Evolutionary conservation across 2,329 filamentous ascomycete species (phyloP).

Genomic region (Coleophoma crateriformis): DNA sequence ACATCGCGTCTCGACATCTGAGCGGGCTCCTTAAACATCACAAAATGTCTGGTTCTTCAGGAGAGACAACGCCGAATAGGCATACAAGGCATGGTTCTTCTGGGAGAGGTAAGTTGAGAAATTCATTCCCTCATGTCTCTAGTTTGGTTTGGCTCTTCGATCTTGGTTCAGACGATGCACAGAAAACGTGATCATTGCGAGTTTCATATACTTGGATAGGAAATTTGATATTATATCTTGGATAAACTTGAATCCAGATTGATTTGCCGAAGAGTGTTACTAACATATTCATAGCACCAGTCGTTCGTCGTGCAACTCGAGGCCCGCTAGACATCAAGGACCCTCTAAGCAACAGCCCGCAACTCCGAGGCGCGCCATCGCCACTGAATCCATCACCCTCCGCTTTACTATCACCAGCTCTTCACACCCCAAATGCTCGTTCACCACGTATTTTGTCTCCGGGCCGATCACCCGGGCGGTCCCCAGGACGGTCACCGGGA

Average conservation of each 20-base stretch:
- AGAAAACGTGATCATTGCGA: too few relatives aligned
- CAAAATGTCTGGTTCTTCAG: slow-evolving; percentile 1
- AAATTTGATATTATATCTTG: too few relatives aligned
- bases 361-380: slow-evolving; percentile 2
- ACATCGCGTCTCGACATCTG: too few relatives aligned
- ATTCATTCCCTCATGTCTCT: not conserved
- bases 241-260: too few relatives aligned
- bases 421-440: not conserved
- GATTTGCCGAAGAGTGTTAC: too few relatives aligned
- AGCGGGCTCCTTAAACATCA: too few relatives aligned
- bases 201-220: too few relatives aligned
- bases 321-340: slow-evolving; percentile 74
- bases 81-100: slow-evolving; percentile 17
- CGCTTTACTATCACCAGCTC: slow-evolving; percentile 9
- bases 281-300: slow-evolving; percentile 5
- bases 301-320: slow-evolving; percentile 64
- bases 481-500: slow-evolving; percentile 15
- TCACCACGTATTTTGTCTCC: not conserved
- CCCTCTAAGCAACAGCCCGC: not conserved
- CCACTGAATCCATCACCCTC: slow-evolving; percentile 5
- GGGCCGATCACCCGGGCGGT: not conserved
- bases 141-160: too few relatives aligned
- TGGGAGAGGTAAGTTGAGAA: slow-evolving; percentile 14
- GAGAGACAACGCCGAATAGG: slow-evolving; percentile 11
- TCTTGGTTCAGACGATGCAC: too few relatives aligned